Evolutionary conservation across 179 eudicot genomes (phyloP), one percentile per base, ranked within the genome.

Genomic region (Gypsophila paniculata): DNA sequence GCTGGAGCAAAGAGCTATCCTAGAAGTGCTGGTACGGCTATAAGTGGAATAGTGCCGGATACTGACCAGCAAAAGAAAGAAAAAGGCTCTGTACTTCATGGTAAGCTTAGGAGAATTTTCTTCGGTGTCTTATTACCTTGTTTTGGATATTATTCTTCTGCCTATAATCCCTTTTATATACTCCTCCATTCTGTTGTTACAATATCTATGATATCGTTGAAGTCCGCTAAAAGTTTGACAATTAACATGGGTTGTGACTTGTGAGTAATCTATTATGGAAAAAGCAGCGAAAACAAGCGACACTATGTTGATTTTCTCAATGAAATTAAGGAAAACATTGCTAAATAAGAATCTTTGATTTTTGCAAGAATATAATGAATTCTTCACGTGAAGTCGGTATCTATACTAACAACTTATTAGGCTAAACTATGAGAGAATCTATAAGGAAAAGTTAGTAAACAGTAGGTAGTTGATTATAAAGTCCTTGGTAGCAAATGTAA

Each of bases 71-170:
- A 75, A 57, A 80, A 78, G 62, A 80, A 74, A 71, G 88, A 83
- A 62, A 82, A 80, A 72, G 75, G 77, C 72, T 80, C 91, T 63
- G 59, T 68, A 54, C 73, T 65, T 77, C 91, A 88, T 74, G 96
- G 96, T 91, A 86, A 70, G 59, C 65, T 48, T 25, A 59, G 19
- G 32, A 8, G 21, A 53, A 15, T 44, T 18, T 7, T 5, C 8
- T 34, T 48, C 18, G 44, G 32, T 12, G 10, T 13, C 17, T 62
- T 10, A 8, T 58, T 15, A 14, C 29, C 32, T 26, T 1, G 34
- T 58, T 58, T 11, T 32, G 42, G 23, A 0, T n/a, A 13, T 22
- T 15, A 48, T 42, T 21, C n/a, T 26, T 42, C 11, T 44, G 48
- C 18, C 22, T 44, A 17, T 58, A 39, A 67, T 59, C 44, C 67